These are phyloP conservation scores for Vitis labrusca DNA, from an alignment of 164 flowering plant genomes.

Conservation along the genomic window DNA sequence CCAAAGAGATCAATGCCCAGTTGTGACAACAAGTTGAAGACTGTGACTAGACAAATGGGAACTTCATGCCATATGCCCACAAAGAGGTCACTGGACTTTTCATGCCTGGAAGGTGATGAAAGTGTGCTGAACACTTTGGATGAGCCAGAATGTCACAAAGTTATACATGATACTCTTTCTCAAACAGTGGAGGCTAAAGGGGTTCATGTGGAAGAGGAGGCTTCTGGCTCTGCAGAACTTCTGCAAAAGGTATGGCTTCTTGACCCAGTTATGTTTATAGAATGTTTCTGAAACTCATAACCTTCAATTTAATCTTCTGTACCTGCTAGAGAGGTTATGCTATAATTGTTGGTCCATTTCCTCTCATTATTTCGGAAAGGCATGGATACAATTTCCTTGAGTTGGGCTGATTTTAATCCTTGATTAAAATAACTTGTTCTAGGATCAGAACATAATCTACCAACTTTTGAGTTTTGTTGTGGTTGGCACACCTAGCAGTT, in stretches of 20 bases:
- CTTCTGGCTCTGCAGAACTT: constrained; percentile 7
- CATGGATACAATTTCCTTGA: no score
- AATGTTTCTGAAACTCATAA: not conserved
- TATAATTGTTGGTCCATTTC: no score
- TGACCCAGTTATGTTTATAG: not conserved
- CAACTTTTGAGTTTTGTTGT: no score
- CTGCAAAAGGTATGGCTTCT: constrained; percentile 25
- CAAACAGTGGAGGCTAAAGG: not conserved
- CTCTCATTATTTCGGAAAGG: no score
- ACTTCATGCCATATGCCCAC: constrained; percentile 30
- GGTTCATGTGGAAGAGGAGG: constrained; percentile 11
- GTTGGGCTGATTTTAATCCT: no score
- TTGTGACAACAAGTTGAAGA: constrained; percentile 29
- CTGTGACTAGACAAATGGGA: constrained; percentile 5
- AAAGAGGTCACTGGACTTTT: constrained; percentile 51
- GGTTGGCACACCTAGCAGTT: no score
- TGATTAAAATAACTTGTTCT: no score
- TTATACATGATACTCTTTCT: not conserved
- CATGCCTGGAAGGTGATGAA: constrained; percentile 26
- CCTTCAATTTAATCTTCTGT: no score
- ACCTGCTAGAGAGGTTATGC: not conserved
- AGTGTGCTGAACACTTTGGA: constrained; percentile 2
- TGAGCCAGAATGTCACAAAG: constrained; percentile 9
- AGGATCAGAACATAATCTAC: no score
- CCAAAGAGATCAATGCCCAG: constrained; percentile 43